A percentile compares a stretch with the other conserved stretches of the same genome.
Conservation (phyloP, 2,329 filamentous ascomycete genomes). For the Magnaporthiopsis rhizophila region DNA sequence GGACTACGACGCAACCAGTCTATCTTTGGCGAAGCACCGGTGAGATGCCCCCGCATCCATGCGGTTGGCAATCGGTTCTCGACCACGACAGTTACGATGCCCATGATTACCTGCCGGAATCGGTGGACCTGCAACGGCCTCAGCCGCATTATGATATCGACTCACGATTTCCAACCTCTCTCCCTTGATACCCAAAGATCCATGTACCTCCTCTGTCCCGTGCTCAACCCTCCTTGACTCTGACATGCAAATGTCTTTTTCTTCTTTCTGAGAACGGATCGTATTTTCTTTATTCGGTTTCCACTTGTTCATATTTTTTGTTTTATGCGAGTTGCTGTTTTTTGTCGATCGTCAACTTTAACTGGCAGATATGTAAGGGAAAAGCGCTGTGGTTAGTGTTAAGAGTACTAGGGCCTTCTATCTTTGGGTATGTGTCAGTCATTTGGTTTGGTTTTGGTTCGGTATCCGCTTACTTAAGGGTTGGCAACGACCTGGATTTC, state of each 20-base stretch:
- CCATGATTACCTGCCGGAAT: background rate
- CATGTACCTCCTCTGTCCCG: background rate
- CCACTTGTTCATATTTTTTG: background rate
- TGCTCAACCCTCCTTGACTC: background rate
- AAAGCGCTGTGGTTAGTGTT: background rate
- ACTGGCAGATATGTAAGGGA: no score
- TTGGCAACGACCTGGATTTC: background rate
- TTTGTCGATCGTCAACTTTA: background rate
- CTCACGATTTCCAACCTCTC: background rate
- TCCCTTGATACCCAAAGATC: background rate
- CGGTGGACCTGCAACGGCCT: background rate
- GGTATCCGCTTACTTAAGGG: background rate
- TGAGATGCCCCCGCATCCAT: background rate
- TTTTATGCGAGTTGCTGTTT: background rate
- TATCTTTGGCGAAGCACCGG: background rate
- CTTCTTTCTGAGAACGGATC: background rate
- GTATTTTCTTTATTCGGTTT: background rate
- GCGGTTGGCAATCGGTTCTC: background rate
- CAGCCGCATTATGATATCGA: background rate
- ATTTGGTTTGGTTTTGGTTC: background rate
- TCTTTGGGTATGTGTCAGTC: background rate
- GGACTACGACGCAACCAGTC: slow-evolving; percentile 40
- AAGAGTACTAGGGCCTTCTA: background rate
- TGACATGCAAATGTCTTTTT: background rate
- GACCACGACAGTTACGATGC: background rate